phyloP scores from a whole-genome alignment of 176 grass and related monocot species.

The Saccharum spontaneum region DNA sequence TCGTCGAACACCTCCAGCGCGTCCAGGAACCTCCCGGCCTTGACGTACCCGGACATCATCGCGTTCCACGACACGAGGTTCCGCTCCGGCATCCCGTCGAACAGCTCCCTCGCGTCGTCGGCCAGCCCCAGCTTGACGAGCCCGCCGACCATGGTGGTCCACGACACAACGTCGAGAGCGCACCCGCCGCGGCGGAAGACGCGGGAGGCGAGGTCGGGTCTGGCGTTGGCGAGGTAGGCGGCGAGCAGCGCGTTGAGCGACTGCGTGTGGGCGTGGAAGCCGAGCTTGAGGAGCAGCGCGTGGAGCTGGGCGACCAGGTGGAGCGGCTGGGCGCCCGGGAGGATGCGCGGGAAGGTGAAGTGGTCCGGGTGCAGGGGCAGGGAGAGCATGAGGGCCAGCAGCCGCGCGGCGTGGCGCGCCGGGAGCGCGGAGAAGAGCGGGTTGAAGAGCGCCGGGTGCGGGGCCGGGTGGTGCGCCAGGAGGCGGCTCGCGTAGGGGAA shows the following conservation, averaged over 20 bases:
- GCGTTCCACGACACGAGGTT: slow-evolving; percentile 84
- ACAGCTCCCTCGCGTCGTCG: slow-evolving; percentile 65
- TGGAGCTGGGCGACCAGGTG: slow-evolving; percentile 60
- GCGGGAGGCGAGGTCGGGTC: slow-evolving; percentile 43
- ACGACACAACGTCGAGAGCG: slow-evolving; percentile 51
- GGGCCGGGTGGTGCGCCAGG: slow-evolving; percentile 56
- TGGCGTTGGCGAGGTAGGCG: slow-evolving; percentile 54
- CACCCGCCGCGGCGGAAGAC: slow-evolving; percentile 23
- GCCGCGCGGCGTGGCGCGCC: slow-evolving; percentile 24
- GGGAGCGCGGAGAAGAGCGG: slow-evolving; percentile 55
- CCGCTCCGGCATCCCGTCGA: slow-evolving; percentile 71
- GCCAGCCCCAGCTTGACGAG: slow-evolving; percentile 54
- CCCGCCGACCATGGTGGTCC: slow-evolving; percentile 82
- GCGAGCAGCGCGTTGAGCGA: slow-evolving; percentile 67
- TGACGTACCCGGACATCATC: slow-evolving; percentile 79
- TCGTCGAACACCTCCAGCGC: slow-evolving; percentile 68
- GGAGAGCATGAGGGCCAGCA: slow-evolving; percentile 51
- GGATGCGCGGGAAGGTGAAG: slow-evolving; percentile 67
- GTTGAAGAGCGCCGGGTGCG: slow-evolving; percentile 72
- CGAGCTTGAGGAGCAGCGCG: slow-evolving; percentile 70
- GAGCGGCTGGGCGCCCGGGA: slow-evolving; percentile 42
- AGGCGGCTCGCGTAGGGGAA: slow-evolving; percentile 60
- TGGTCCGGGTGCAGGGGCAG: slow-evolving; percentile 41
- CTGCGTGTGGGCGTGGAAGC: slow-evolving; percentile 52
- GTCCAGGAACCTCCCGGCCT: slow-evolving; percentile 48